Conservation (phyloP, 2,329 filamentous ascomycete genomes). For the Dissoconium aciculare region DNA sequence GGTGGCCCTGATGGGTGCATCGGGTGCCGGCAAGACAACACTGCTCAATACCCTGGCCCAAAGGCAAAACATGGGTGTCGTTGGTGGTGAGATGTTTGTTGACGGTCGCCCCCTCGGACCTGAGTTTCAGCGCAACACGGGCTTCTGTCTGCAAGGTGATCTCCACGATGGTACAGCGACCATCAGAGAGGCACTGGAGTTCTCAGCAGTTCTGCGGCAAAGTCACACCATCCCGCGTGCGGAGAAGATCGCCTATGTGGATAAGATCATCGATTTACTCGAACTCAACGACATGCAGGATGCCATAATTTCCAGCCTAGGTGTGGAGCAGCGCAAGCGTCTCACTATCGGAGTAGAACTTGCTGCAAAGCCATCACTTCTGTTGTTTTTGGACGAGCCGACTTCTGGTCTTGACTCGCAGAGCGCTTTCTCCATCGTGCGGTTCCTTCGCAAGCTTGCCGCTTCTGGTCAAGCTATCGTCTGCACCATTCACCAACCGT, state of each 20-base stretch:
- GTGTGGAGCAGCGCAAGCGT: conserved; percentile 56
- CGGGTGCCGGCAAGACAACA: conserved; percentile 71
- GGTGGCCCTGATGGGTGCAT: conserved; percentile 69
- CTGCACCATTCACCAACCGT: conserved; percentile 61
- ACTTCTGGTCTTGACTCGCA: conserved; percentile 57
- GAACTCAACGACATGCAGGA: conserved; percentile 53
- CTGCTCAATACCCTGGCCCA: conserved; percentile 64
- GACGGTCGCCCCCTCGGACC: conserved; percentile 47
- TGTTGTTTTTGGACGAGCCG: conserved; percentile 59
- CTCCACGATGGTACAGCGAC: conserved; percentile 54
- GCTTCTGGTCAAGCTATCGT: conserved; percentile 55
- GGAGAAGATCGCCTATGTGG: conserved; percentile 52
- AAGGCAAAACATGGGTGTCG: conserved; percentile 50
- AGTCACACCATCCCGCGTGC: conserved; percentile 37
- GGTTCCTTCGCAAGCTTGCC: conserved; percentile 53
- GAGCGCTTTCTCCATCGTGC: conserved; percentile 51
- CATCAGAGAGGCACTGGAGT: conserved; percentile 53
- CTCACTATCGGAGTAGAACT: conserved; percentile 61
- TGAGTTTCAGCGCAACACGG: conserved; percentile 54
- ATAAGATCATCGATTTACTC: conserved; percentile 50
- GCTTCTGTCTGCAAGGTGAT: conserved; percentile 60
- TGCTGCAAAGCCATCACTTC: conserved; percentile 50
- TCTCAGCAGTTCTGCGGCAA: conserved; percentile 52
- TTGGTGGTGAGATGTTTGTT: conserved; percentile 56
- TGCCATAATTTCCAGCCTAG: conserved; percentile 48